phyloP scores from a whole-genome alignment of 1,139 yeast genomes.

The Hanseniaspora gamundiae region DNA sequence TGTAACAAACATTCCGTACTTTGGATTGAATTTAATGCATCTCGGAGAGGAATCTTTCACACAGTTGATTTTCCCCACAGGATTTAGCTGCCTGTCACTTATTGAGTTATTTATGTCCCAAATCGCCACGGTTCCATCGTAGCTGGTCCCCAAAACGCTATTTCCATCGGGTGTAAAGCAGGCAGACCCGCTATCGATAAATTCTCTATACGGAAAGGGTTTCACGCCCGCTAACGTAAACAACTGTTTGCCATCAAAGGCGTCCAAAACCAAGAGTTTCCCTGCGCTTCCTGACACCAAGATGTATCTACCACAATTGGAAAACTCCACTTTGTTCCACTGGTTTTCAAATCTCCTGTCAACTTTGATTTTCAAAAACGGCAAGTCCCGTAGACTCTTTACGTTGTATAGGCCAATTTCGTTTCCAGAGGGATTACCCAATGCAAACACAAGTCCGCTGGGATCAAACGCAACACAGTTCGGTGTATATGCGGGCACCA shows the following conservation, averaged over 20 bases:
- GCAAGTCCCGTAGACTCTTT: constrained; percentile 44
- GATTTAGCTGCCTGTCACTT: constrained; percentile 20
- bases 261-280: constrained; percentile 54
- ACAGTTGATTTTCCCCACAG: constrained; percentile 20
- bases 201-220: constrained; percentile 31
- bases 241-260: constrained; percentile 50
- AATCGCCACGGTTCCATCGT: constrained; percentile 39
- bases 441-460: constrained; percentile 67
- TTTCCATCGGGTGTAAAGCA: constrained; percentile 77
- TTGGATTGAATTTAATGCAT: constrained; percentile 67
- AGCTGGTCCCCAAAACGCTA: constrained; percentile 52
- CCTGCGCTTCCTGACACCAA: constrained; percentile 45
- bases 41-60: constrained; percentile 36
- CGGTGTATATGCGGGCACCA: constrained; percentile 46
- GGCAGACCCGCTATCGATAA: constrained; percentile 47
- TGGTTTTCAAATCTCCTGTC: constrained; percentile 25
- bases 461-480: constrained; percentile 65
- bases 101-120: constrained; percentile 45
- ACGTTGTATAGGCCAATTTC: constrained; percentile 50
- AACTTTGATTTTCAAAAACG: constrained; percentile 34
- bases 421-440: constrained; percentile 40
- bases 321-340: constrained; percentile 68
- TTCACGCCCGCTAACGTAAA: constrained; percentile 39
- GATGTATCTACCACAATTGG: constrained; percentile 69
- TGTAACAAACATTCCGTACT: constrained; percentile 61